Base-by-base conservation (phyloP, 768 basidiomycete species). In the Amanita exitialis region DNA sequence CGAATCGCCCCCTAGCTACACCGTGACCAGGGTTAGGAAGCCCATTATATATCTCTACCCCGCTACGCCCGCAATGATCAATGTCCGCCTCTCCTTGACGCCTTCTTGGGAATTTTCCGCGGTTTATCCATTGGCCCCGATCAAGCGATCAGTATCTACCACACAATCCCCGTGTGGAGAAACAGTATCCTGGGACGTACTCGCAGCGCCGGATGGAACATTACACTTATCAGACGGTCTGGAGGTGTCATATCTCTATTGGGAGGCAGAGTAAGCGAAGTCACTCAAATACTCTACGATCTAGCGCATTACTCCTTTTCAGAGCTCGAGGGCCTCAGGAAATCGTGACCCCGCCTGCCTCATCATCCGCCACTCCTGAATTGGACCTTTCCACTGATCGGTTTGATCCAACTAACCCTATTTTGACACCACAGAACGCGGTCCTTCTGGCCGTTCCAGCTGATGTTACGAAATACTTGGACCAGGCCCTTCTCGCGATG, bases 401-500 rank as follows among this genome's bases (percentile, higher is more conserved):
- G 10, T 39, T 39, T 9, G 38, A 39, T 39, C 38, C 38, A 8
- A 3, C 18, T 18, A 39, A 39, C 18, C 38, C 38, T 39, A 15
- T 39, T 10, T 20, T 39, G 38, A 39, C 38, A 10, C 38, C 38
- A 18, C 16, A 20, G 9, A 39, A 39, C 20, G 16, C 38, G 38
- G 38, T 39, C 38, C 38, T 39, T 39, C 38, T 39, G 9, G 16
- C 16, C 16, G 38, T 39, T 9, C n/a, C 38, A 18, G 4, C n/a
- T 9, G 38, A 39, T 21, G 3, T 71, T 6, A 62, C 70, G 3
- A 52, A 52, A 1, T 73, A 75, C 54, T 63, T 75, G 35, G 67
- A 75, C 52, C 57, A 53, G 12, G 59, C 59, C 4, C 57, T 69
- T 12, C 28, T 16, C 6, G 55, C 58, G 6, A 63, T 77, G 1